A percentile compares a stretch with the other conserved stretches of the same genome.
phyloP scores from a whole-genome alignment of 1,284 basidiomycete species.

The Vanrija sp. region DNA sequence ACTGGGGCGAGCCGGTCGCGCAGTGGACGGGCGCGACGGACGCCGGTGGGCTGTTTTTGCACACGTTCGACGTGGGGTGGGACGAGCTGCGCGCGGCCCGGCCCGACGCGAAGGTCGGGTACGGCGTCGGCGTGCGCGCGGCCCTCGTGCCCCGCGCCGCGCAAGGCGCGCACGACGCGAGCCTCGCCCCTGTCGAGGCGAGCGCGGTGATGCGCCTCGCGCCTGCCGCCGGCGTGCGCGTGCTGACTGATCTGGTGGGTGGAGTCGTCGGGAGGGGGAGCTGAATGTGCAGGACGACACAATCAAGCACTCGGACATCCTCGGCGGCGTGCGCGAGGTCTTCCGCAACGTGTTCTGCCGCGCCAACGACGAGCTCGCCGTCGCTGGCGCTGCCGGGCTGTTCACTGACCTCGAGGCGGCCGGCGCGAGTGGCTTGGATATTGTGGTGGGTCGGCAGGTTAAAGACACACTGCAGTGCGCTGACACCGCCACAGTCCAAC shows the following conservation, averaged over 20 bases:
- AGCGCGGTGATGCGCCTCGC: conserved; percentile 22
- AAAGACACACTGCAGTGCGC: too few relatives aligned
- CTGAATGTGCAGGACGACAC: conserved; percentile 68
- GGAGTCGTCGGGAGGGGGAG: neutral
- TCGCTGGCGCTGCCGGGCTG: conserved; percentile 82
- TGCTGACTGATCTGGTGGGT: conserved; percentile 75
- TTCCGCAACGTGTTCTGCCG: conserved; percentile 59
- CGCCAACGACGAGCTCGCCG: conserved; percentile 65
- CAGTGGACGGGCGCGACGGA: conserved; percentile 56
- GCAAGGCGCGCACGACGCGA: too few relatives aligned
- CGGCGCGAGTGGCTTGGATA: conserved; percentile 72
- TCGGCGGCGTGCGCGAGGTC: conserved; percentile 66
- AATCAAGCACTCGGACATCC: conserved; percentile 72
- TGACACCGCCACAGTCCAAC: conserved; percentile 61
- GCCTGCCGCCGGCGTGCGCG: conserved; percentile 53
- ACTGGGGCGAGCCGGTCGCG: conserved; percentile 52
- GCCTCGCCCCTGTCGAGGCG: conserved; percentile 11
- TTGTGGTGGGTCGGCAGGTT: conserved; percentile 61
- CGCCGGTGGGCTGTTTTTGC: conserved; percentile 66
- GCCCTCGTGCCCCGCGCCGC: too few relatives aligned
- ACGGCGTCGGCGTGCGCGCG: too few relatives aligned
- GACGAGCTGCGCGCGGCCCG: conserved; percentile 62
- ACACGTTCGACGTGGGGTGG: conserved; percentile 62
- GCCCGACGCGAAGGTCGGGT: conserved; percentile 31
- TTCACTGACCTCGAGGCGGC: conserved; percentile 63